These are phyloP conservation scores for Backusella australiensis DNA, from an alignment of 192 early-diverging fungal species.

Conservation along the genomic window DNA sequence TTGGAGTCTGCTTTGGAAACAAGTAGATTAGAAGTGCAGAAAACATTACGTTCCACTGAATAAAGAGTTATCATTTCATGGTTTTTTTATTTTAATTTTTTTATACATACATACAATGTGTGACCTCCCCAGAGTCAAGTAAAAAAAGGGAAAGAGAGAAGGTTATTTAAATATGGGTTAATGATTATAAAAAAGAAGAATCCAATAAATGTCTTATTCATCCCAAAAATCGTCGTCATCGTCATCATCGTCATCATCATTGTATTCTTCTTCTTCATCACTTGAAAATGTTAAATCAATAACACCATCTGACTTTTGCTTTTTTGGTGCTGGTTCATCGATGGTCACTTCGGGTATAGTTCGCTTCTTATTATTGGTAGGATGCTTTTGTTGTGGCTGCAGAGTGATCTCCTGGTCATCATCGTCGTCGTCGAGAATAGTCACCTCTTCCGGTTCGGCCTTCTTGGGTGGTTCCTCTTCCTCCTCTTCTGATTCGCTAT, in stretches of 20 bases:
- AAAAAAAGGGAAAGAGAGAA: background rate
- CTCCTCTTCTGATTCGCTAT: background rate
- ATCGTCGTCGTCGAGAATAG: background rate
- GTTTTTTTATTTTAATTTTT: background rate
- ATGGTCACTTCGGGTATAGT: background rate
- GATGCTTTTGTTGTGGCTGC: background rate
- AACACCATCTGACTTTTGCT: background rate
- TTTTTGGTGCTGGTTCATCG: background rate
- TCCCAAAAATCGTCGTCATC: no score
- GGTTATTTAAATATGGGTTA: no score
- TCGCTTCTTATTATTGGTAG: background rate
- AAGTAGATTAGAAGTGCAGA: constrained; percentile 46
- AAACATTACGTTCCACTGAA: constrained; percentile 24
- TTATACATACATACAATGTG: background rate
- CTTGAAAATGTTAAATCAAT: background rate
- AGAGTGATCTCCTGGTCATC: background rate
- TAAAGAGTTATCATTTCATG: background rate
- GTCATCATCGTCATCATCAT: no score
- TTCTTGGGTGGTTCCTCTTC: background rate
- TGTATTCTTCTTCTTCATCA: background rate
- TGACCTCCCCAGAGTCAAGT: background rate
- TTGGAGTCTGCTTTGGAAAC: constrained; percentile 48
- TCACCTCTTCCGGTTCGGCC: background rate
- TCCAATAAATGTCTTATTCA: no score
- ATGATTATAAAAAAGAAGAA: background rate